Evolutionary conservation across 768 basidiomycete genomes (phyloP).

Genomic region (Mycena filopes): DNA sequence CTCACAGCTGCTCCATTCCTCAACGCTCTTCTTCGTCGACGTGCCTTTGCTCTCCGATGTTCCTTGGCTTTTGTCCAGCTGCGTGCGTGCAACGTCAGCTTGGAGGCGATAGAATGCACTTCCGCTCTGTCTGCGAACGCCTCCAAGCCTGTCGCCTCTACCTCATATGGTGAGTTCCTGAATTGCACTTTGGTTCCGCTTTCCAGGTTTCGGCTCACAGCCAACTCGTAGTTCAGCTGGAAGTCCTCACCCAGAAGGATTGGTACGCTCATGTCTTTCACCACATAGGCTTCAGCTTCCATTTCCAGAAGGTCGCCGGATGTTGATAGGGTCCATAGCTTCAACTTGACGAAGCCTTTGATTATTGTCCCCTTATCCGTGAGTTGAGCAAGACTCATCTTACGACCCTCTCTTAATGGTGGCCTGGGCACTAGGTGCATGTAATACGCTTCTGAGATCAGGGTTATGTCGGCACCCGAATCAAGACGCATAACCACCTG

Average conservation of each 20-base stretch:
- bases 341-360: no score
- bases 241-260: background rate
- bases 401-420: no score
- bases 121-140: background rate
- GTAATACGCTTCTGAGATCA: no score
- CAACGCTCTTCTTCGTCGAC: background rate
- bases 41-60: background rate
- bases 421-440: no score
- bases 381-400: no score
- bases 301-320: background rate
- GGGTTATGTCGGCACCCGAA: no score
- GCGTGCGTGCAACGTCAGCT: background rate
- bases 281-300: background rate
- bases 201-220: background rate
- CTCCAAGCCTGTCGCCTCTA: background rate
- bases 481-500: no score
- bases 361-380: no score
- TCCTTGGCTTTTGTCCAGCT: background rate
- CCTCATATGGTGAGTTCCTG: background rate
- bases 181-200: background rate
- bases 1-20: background rate
- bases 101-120: background rate
- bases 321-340: background rate
- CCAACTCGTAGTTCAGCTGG: background rate
- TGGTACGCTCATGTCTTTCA: background rate